phyloP scores from a whole-genome alignment of 2,329 filamentous ascomycete species.

The Thelonectria discophora region DNA sequence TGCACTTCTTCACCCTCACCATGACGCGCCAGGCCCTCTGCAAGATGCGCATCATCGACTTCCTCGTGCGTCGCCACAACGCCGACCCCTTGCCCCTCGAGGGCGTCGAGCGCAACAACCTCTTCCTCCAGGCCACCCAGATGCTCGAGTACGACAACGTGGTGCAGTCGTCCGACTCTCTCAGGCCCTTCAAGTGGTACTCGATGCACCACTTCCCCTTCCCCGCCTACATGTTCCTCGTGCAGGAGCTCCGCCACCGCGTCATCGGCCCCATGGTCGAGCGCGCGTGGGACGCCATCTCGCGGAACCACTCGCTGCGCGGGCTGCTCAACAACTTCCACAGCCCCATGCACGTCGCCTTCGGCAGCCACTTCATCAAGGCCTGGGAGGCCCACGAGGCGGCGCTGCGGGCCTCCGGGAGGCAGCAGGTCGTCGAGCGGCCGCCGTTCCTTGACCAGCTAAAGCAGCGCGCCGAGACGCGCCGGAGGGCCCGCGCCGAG shows the following conservation, averaged over 20 bases:
- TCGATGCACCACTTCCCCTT: conserved; percentile 68
- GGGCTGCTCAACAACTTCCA: conserved; percentile 59
- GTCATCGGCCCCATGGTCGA: conserved; percentile 65
- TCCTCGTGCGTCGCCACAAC: conserved; percentile 60
- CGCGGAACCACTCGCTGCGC: conserved; percentile 62
- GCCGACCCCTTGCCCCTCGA: conserved; percentile 51
- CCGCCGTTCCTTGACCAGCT: conserved; percentile 60
- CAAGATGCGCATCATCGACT: conserved; percentile 65
- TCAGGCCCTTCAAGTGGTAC: conserved; percentile 67
- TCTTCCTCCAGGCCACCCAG: conserved; percentile 63
- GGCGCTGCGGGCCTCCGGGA: conserved; percentile 56
- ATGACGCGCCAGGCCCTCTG: conserved; percentile 65
- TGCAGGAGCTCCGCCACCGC: conserved; percentile 63
- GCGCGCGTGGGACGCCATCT: conserved; percentile 66
- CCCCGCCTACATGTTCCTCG: conserved; percentile 68
- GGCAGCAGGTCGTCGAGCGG: conserved; percentile 46
- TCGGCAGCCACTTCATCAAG: conserved; percentile 67
- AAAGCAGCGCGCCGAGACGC: conserved; percentile 54
- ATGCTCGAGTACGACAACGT: conserved; percentile 69
- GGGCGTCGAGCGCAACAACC: conserved; percentile 58
- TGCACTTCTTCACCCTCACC: conserved; percentile 67
- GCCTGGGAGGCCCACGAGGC: conserved; percentile 68
- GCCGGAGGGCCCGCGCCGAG: conserved; percentile 43
- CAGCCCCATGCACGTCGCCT: conserved; percentile 66
- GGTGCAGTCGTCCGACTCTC: conserved; percentile 59